Evolutionary conservation across 768 basidiomycete species (phyloP), one percentile per base, ranked within the genome.

Genomic region (Symmetrospora coprosmae): DNA sequence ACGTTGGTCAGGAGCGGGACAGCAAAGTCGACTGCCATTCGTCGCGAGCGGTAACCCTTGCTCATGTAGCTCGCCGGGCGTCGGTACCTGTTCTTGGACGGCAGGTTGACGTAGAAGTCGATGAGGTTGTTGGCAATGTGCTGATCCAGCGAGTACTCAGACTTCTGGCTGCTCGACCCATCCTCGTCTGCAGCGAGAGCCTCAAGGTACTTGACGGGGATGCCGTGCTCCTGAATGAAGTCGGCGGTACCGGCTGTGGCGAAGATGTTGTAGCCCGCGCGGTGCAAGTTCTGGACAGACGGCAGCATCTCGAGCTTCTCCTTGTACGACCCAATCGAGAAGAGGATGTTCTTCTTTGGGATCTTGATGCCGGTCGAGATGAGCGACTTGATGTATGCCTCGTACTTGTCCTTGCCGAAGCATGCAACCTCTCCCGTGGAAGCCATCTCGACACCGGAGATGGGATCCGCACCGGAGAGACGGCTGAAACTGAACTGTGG

Each of bases 401-500:
- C 94, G 71, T 92, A 97, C 74, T 91, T 94, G 76, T 99, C 86
- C 65, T 79, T 82, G 6, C 94, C 94, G 73, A 99, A 99, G 75
- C 92, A 97, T 17, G 94, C 94, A 25, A 99, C 94, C 72, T 99
- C 94, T 60, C 94, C 94, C 0, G 92, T 99, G 17, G 94, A 97
- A 16, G 94, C 94, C 94, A 99, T 99, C 76, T 99, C 94, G 40
- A 97, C 92, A 69, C 94, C 92, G 13, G 96, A 80, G 6, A 97
- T 85, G 19, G 94, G 94, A 72, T 99, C 94, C 19, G 94, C 94
- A 25, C 94, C 94, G 19, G 88, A 91, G 34, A 99, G 75, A 40
- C 94, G 83, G 68, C 86, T 89, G 75, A 97, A 99, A 68, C 87
- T 90, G 81, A 97, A 99, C 73, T 99, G 94, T n/a, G 94, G 90